A percentile compares a stretch with the other conserved stretches of the same genome.
phyloP scores from a whole-genome alignment of 2,329 filamentous ascomycete genomes.

The Escovopsis weberi region DNA sequence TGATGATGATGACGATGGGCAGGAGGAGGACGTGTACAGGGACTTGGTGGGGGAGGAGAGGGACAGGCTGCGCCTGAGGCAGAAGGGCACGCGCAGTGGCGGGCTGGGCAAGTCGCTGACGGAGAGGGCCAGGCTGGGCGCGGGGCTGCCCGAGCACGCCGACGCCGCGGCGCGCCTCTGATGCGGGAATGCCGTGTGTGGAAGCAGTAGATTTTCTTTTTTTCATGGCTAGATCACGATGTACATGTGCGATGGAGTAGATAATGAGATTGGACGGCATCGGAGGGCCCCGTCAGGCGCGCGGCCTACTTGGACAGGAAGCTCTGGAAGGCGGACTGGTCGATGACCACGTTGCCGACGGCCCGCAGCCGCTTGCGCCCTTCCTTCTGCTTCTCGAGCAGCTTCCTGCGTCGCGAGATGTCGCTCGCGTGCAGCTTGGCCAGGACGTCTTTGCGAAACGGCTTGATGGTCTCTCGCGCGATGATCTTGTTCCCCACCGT shows the following conservation, averaged over 20 bases:
- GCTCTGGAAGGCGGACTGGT: constrained; percentile 87
- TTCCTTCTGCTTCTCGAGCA: constrained; percentile 94
- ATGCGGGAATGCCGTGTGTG: no score
- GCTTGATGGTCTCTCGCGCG: constrained; percentile 87
- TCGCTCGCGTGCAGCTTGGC: constrained; percentile 89
- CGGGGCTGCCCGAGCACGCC: constrained; percentile 21
- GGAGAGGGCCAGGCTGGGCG: constrained; percentile 23
- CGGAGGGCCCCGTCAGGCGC: not conserved
- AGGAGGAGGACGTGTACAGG: not conserved
- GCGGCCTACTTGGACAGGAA: constrained; percentile 61
- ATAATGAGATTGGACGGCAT: no score
- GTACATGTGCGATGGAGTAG: no score
- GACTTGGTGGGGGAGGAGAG: not conserved
- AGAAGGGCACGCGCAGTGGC: constrained; percentile 25
- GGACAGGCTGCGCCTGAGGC: constrained; percentile 18
- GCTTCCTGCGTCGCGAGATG: constrained; percentile 64
- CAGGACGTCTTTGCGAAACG: constrained; percentile 89
- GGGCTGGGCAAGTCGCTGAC: constrained; percentile 22
- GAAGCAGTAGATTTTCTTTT: no score
- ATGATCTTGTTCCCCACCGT: constrained; percentile 70
- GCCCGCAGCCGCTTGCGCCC: constrained; percentile 76
- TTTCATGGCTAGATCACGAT: no score
- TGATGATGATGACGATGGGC: constrained; percentile 12
- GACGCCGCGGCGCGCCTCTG: no score
- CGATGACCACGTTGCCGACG: constrained; percentile 87